Base-by-base conservation (phyloP, 768 basidiomycete species). In the Tricholoma sp. region DNA sequence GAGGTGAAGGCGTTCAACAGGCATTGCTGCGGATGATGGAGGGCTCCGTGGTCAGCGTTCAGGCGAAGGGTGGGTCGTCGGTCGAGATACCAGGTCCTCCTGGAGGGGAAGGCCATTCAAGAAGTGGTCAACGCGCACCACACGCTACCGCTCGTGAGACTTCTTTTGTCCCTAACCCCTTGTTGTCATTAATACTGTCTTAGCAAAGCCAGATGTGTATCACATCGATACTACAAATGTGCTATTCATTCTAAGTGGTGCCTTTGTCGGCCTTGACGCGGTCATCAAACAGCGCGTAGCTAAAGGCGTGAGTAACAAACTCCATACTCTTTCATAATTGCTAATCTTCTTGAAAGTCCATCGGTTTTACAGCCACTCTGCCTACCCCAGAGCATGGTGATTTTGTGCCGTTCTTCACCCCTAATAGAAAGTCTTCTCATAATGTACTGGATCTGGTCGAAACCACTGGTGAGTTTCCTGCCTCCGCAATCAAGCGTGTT, bases 1-100 rank as follows among this genome's bases (percentile, higher is more conserved):
- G 92, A 21, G 95, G 95, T 9, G 94, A 97, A 78, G 95, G 95
- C 32, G 95, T 98, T 5, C 95, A 98, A 66, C 94, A 98, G 71
- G 86, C 91, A 18, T 79, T 97, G 16, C 74, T 97, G 4, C 82
- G 95, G 54, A 91, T 98, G 84, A 88, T 98, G 80, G 96, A 98
- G 76, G 95, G 95, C 12, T 86, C 91, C 0, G 74, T 86, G 6
- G 80, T 96, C 37, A 86, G 85, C n/a, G 79, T 96, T 1, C 89
- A 90, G 63, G 83, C 86, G 0, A 92, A 89, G 69, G 83, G 81
- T 16, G 69, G 78, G 18, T 73, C 75, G 11, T 65, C 78, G 27
- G 64, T 69, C 31, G 83, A 86, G 21, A 67, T 79, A 12, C 77
- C 80, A 19, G 35, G 55, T 32, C 72, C 76, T 45, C 62, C 71